phyloP scores from a whole-genome alignment of 1,139 yeast species.

The Pichia sp. region DNA sequence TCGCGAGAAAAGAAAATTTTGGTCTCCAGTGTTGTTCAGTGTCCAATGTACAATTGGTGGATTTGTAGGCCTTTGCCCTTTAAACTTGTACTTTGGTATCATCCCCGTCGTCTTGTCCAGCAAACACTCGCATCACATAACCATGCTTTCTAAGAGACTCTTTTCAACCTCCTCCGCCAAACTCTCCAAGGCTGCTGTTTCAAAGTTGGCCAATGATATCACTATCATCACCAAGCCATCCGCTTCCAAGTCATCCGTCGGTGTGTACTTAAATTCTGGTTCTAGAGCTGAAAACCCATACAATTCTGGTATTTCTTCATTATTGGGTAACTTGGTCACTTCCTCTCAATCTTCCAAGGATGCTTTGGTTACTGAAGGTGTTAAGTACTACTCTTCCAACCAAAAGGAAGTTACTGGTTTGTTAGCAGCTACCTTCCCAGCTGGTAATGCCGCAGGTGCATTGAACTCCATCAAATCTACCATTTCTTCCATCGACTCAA shows the following conservation, averaged over 20 bases:
- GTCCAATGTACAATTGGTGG: too few species aligned
- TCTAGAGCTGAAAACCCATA: slow-evolving; percentile 70
- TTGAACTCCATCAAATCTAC: slow-evolving; percentile 17
- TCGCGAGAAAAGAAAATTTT: too few species aligned
- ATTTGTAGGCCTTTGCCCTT: too few species aligned
- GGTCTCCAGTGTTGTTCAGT: too few species aligned
- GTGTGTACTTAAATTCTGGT: slow-evolving; percentile 68
- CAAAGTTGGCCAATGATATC: slow-evolving; percentile 65
- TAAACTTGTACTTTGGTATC: too few species aligned
- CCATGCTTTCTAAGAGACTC: slow-evolving; percentile 41
- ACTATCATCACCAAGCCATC: slow-evolving; percentile 63
- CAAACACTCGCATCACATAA: background rate
- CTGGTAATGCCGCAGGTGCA: slow-evolving; percentile 24
- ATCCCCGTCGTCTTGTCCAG: too few species aligned
- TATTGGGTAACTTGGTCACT: slow-evolving; percentile 45
- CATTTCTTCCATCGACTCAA: slow-evolving; percentile 14
- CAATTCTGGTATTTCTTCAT: slow-evolving; percentile 71
- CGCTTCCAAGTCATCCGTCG: slow-evolving; percentile 53
- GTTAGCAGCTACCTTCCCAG: slow-evolving; percentile 22
- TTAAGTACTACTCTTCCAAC: slow-evolving; percentile 25
- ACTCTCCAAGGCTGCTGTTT: slow-evolving; percentile 52
- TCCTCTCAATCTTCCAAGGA: slow-evolving; percentile 28
- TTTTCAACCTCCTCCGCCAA: slow-evolving; percentile 42
- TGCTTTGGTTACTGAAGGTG: slow-evolving; percentile 29
- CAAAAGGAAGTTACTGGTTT: slow-evolving; percentile 27